Percentiles rank a stretch among this genome's conserved stretches.
phyloP scores from a whole-genome alignment of 257 asterid genomes.

The Asclepias syriaca region DNA sequence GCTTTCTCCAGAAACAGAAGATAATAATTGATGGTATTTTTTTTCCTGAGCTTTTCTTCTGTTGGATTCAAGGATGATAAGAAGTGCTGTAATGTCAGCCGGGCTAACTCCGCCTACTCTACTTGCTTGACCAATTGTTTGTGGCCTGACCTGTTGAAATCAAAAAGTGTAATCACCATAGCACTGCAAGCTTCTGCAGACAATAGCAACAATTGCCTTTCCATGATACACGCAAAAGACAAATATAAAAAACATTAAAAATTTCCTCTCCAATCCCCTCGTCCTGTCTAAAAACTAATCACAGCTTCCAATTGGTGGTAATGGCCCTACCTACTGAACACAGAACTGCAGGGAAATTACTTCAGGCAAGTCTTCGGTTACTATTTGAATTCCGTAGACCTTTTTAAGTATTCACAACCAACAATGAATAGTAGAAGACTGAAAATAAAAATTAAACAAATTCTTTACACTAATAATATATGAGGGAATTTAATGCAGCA shows the following conservation, averaged over 20 bases:
- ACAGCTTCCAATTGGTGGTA: not conserved
- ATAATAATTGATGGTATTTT: conserved; percentile 28
- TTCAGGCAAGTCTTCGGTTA: not conserved
- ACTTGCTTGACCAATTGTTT: conserved; percentile 95
- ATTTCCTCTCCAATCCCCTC: not conserved
- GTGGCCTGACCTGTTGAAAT: conserved; percentile 73
- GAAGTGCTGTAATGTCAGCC: conserved; percentile 92
- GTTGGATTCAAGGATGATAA: conserved; percentile 85
- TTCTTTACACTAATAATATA: not conserved
- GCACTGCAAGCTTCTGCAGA: not conserved
- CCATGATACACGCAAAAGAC: not conserved
- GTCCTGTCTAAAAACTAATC: not conserved
- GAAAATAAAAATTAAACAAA: not conserved
- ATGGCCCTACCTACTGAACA: not conserved
- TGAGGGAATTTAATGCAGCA: not conserved
- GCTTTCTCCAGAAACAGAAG: conserved; percentile 25
- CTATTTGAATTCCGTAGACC: not conserved
- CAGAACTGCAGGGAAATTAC: not conserved
- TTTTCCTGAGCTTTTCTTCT: conserved; percentile 60
- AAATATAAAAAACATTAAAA: not conserved
- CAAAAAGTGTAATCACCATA: not conserved
- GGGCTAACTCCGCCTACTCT: conserved; percentile 99
- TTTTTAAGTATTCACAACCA: not conserved
- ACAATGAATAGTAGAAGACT: not conserved
- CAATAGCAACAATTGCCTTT: not conserved